Evolutionary conservation across 2,329 filamentous ascomycete genomes (phyloP).

Genomic region (Arachnomyces sp.): DNA sequence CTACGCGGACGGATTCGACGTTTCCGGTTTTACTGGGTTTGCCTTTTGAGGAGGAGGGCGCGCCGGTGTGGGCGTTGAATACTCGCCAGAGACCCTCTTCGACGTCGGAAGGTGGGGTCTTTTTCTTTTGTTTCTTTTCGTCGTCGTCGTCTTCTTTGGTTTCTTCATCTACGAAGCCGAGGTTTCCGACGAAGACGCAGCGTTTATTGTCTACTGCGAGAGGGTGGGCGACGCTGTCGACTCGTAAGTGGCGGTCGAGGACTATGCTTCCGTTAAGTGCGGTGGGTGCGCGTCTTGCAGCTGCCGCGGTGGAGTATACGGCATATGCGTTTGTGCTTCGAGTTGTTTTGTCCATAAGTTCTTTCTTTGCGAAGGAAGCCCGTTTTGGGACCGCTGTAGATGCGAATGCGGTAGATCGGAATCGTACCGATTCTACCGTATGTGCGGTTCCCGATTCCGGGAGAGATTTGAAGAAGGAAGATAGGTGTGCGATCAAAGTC

Average conservation of each 20-base stretch:
- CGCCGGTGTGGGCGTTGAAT: conserved; percentile 30
- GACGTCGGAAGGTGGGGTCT: conserved; percentile 71
- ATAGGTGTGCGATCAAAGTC: conserved; percentile 65
- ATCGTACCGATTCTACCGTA: conserved; percentile 84
- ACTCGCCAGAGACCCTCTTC: conserved; percentile 65
- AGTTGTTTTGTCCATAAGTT: conserved; percentile 83
- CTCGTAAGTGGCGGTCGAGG: conserved; percentile 79
- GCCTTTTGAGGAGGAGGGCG: not conserved
- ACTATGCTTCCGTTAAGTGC: conserved; percentile 77
- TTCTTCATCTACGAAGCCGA: conserved; percentile 93
- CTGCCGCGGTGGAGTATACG: conserved; percentile 70
- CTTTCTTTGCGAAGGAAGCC: conserved; percentile 86
- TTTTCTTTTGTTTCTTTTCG: conserved; percentile 62
- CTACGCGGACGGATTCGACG: conserved; percentile 87
- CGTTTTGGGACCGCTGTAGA: conserved; percentile 71
- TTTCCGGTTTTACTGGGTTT: conserved; percentile 53
- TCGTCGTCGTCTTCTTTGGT: conserved; percentile 55
- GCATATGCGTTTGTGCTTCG: conserved; percentile 91
- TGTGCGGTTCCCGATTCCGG: conserved; percentile 48
- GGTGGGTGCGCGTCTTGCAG: conserved; percentile 67
- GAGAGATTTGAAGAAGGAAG: conserved; percentile 59
- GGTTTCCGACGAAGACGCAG: conserved; percentile 93
- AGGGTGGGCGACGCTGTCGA: conserved; percentile 86
- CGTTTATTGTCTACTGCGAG: conserved; percentile 73
- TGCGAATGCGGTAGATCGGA: conserved; percentile 85